Evolutionary conservation across 129 eudicot genomes (phyloP).

Genomic region (Chrysanthemum makinoi): DNA sequence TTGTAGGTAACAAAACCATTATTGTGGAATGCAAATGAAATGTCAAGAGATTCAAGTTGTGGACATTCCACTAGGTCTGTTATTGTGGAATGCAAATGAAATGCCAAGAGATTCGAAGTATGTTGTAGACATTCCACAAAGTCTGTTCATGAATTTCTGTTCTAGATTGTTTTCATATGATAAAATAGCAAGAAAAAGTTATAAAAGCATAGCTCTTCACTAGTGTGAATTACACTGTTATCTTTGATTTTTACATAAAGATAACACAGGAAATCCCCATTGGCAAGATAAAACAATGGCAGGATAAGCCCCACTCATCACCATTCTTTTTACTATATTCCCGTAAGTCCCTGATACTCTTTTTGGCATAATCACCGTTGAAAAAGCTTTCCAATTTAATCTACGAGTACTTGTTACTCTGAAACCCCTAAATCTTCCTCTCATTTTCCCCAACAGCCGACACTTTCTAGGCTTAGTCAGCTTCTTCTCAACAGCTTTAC

Average conservation of each 20-base stretch:
- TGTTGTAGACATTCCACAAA: not conserved
- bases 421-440: slow-evolving; percentile 7
- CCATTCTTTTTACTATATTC: slow-evolving; percentile 3
- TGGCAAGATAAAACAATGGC: slow-evolving; percentile 14
- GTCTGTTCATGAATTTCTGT: not conserved
- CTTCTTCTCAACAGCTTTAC: slow-evolving; percentile 6
- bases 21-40: not conserved
- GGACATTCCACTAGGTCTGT: too few species aligned
- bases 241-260: slow-evolving; percentile 1
- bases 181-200: not conserved
- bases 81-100: not conserved
- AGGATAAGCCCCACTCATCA: slow-evolving; percentile 1
- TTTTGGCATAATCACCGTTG: not conserved
- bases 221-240: not conserved
- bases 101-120: not conserved
- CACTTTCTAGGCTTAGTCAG: slow-evolving; percentile 4
- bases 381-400: slow-evolving; percentile 9
- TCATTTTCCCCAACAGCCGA: slow-evolving; percentile 9
- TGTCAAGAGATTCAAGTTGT: too few species aligned
- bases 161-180: not conserved
- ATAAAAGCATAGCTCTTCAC: not conserved
- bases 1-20: not conserved
- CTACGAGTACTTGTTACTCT: slow-evolving; percentile 9
- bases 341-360: not conserved
- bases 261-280: slow-evolving; percentile 19